A percentile compares a stretch with the other conserved stretches of the same genome.
These are phyloP conservation scores for Ochetophila trinervis DNA, from an alignment of 306 rosid species.

Conservation along the genomic window DNA sequence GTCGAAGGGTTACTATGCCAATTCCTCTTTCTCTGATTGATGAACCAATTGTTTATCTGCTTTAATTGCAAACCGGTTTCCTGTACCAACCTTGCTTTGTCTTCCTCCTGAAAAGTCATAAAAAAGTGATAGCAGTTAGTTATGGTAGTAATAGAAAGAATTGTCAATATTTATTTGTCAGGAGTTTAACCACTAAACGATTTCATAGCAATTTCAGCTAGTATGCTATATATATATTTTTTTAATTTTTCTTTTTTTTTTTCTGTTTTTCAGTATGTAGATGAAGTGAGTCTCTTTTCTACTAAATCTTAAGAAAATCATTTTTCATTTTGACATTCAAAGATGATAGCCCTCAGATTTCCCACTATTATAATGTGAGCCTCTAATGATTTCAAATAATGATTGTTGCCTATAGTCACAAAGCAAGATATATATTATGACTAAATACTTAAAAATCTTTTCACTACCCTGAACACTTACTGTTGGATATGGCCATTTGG, in stretches of 20 bases:
- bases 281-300: not conserved
- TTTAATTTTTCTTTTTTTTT: too few relatives aligned
- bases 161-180: not conserved
- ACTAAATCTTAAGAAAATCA: not conserved
- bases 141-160: not conserved
- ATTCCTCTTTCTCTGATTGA: conserved; percentile 97
- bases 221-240: too few relatives aligned
- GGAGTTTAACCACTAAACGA: not conserved
- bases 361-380: too few relatives aligned
- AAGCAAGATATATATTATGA: too few relatives aligned
- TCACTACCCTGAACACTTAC: conserved; percentile 43
- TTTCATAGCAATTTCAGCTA: conserved; percentile 3
- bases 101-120: conserved; percentile 71
- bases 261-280: too few relatives aligned
- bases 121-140: too few relatives aligned
- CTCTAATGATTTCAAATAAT: too few relatives aligned
- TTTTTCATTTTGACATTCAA: not conserved
- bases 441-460: not conserved
- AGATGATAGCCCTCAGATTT: too few relatives aligned
- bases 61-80: conserved; percentile 93
- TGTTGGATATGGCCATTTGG: conserved; percentile 98
- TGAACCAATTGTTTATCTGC: conserved; percentile 99
- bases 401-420: too few relatives aligned
- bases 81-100: conserved; percentile 88
- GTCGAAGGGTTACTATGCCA: conserved; percentile 98